Evolutionary conservation across 768 basidiomycete species (phyloP).

Genomic region (Stropharia rugosoannulata): DNA sequence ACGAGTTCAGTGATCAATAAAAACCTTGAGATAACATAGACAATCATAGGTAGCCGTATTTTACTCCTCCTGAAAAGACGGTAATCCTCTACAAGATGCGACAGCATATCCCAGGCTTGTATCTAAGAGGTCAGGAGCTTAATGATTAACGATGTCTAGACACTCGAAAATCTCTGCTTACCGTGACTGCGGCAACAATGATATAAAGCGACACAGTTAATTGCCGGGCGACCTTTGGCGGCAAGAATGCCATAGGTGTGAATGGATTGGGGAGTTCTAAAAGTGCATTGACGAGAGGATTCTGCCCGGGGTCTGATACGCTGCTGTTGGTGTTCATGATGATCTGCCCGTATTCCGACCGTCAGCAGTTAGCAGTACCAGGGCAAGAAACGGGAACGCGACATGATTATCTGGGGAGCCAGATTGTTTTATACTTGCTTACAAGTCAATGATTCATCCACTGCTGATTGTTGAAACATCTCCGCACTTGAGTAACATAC

Average conservation of each 20-base stretch:
- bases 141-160: no score
- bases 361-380: no score
- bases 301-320: no score
- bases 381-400: no score
- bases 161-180: neutral
- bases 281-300: neutral
- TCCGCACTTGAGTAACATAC: no score
- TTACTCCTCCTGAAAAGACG: conserved; percentile 2
- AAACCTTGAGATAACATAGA: conserved; percentile 8
- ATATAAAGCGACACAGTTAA: conserved; percentile 4
- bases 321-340: no score
- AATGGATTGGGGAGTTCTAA: conserved; percentile 7
- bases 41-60: conserved; percentile 1
- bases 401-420: no score
- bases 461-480: no score
- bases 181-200: conserved; percentile 3
- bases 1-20: neutral
- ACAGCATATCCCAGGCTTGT: conserved; percentile 12
- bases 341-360: no score
- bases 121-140: neutral
- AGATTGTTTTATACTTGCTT: no score
- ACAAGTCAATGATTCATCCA: no score
- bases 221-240: conserved; percentile 9
- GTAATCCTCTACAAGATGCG: conserved; percentile 7
- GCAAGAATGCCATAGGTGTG: conserved; percentile 15